phyloP scores from a whole-genome alignment of 2,329 filamentous ascomycete genomes.

The Nectriaceae sp. region DNA sequence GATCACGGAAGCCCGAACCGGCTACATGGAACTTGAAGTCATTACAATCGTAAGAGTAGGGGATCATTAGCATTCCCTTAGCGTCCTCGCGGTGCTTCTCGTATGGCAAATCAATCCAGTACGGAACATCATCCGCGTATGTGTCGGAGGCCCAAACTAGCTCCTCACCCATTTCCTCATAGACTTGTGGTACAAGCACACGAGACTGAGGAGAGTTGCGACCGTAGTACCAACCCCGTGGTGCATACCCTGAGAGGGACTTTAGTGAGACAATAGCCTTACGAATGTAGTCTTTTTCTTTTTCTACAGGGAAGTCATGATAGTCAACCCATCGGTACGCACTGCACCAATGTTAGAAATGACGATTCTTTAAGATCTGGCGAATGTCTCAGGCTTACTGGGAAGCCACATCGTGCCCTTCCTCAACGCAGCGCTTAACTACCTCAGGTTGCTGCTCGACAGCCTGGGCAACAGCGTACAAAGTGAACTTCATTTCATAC shows the following conservation, averaged over 20 bases:
- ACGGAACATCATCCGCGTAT: conserved; percentile 57
- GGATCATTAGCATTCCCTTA: conserved; percentile 55
- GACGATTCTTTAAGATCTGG: too few relatives aligned
- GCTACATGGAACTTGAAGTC: conserved; percentile 46
- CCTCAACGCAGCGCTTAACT: conserved; percentile 46
- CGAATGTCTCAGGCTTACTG: too few relatives aligned
- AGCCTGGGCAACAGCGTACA: conserved; percentile 52
- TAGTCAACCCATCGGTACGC: conserved; percentile 59
- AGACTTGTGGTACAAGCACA: conserved; percentile 48
- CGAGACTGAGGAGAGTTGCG: conserved; percentile 45
- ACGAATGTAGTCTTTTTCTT: conserved; percentile 49
- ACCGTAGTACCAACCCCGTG: conserved; percentile 53
- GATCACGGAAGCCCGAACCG: conserved; percentile 47
- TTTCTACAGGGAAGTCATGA: conserved; percentile 45
- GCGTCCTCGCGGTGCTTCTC: conserved; percentile 42
- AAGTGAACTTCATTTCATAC: conserved; percentile 49
- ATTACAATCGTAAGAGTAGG: conserved; percentile 57
- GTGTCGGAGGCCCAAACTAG: conserved; percentile 52
- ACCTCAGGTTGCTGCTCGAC: conserved; percentile 50
- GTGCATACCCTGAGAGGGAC: conserved; percentile 45
- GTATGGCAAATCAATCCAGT: conserved; percentile 54
- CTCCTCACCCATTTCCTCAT: conserved; percentile 52
- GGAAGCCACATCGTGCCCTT: conserved; percentile 52
- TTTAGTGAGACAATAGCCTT: conserved; percentile 44
- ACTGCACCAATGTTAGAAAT: too few relatives aligned